phyloP scores from a whole-genome alignment of 768 basidiomycete species.

The Xerocomus potaroensis region DNA sequence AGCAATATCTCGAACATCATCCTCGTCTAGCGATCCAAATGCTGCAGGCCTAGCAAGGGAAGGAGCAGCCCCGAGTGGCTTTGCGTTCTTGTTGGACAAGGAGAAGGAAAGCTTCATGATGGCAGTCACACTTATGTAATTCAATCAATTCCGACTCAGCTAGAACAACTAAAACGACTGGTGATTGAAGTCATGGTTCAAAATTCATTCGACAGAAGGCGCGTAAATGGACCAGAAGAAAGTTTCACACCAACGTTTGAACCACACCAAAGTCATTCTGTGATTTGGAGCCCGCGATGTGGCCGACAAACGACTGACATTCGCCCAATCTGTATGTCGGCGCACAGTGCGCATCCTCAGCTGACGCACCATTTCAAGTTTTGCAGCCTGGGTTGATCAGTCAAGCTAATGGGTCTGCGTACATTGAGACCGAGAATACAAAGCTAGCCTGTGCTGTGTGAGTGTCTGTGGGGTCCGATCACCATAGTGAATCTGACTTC shows the following conservation, averaged over 20 bases:
- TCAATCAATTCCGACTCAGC: constrained; percentile 2
- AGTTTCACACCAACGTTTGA: constrained; percentile 62
- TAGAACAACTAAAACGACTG: too few relatives aligned
- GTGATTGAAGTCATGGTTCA: constrained; percentile 56
- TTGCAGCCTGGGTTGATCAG: constrained; percentile 85
- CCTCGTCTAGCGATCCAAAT: constrained; percentile 64
- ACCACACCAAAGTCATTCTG: constrained; percentile 30
- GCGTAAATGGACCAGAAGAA: constrained; percentile 88
- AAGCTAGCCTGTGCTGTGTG: constrained; percentile 98
- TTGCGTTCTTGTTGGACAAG: constrained; percentile 50
- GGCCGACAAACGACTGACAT: constrained; percentile 60
- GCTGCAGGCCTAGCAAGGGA: constrained; percentile 56
- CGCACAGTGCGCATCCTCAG: neutral
- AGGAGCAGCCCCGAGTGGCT: constrained; percentile 50
- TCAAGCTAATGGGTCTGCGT: constrained; percentile 95
- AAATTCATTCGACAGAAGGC: constrained; percentile 72
- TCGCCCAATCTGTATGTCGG: constrained; percentile 76
- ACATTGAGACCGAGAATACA: constrained; percentile 86
- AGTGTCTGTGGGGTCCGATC: constrained; percentile 30
- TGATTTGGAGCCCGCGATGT: constrained; percentile 35
- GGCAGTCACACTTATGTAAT: constrained; percentile 19
- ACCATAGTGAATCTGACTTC: neutral
- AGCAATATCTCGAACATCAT: constrained; percentile 48
- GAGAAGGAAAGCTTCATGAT: constrained; percentile 91
- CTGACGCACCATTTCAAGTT: constrained; percentile 44